Percentiles rank a stretch among this genome's conserved stretches.
phyloP scores from a whole-genome alignment of 441 rosid species.

The Gossypium schwendimanii region DNA sequence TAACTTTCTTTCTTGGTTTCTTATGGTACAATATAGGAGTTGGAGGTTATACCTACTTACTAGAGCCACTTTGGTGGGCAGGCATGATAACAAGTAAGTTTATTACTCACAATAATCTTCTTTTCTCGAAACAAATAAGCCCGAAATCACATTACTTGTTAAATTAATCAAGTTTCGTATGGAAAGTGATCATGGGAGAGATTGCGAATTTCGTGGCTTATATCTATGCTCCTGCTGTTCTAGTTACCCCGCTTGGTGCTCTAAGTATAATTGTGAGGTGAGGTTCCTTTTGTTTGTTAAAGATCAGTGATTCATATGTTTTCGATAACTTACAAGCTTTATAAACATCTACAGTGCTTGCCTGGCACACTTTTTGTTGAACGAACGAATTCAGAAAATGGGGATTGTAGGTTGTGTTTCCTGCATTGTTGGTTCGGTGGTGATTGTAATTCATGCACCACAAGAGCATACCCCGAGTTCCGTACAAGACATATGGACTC shows the following conservation, averaged over 20 bases:
- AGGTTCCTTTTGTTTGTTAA: background rate
- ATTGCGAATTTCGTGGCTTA: constrained; percentile 65
- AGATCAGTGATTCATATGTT: background rate
- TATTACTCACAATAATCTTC: background rate
- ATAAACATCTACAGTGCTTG: constrained; percentile 38
- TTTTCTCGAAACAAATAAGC: background rate
- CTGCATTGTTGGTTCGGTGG: constrained; percentile 58
- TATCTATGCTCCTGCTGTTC: constrained; percentile 64
- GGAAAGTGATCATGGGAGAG: constrained; percentile 61
- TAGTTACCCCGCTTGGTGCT: constrained; percentile 70
- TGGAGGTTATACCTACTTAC: constrained; percentile 4
- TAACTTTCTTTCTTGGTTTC: background rate
- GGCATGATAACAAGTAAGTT: constrained; percentile 10
- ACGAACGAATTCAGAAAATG: constrained; percentile 49
- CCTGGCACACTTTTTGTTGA: constrained; percentile 58
- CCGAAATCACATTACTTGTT: background rate
- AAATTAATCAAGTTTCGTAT: background rate
- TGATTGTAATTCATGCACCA: constrained; percentile 62
- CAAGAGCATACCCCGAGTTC: constrained; percentile 50
- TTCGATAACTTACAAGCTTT: constrained; percentile 13
- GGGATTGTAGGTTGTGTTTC: constrained; percentile 58
- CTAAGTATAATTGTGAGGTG: constrained; percentile 65
- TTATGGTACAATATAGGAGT: background rate
- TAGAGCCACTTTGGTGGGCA: constrained; percentile 9
- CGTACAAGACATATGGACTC: constrained; percentile 50